Evolutionary conservation across 768 basidiomycete genomes (phyloP).

Genomic region (Auriscalpium orientale): DNA sequence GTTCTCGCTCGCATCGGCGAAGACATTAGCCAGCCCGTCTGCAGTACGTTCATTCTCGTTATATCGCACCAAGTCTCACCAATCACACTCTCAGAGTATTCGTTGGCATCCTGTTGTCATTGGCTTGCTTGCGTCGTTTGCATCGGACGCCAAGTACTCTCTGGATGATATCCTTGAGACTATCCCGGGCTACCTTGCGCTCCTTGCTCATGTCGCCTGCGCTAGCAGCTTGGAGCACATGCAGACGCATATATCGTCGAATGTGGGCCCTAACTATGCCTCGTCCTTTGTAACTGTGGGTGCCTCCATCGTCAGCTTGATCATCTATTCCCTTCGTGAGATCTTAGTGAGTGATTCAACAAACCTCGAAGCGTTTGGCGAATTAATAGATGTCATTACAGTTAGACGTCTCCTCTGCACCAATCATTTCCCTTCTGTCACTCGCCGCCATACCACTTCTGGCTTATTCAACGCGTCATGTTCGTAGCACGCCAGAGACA

Average conservation of each 20-base stretch:
- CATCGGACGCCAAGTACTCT: slow-evolving; percentile 44
- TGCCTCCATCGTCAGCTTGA: slow-evolving; percentile 53
- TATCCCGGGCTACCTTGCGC: slow-evolving; percentile 60
- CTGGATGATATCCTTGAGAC: slow-evolving; percentile 34
- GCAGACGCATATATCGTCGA: slow-evolving; percentile 46
- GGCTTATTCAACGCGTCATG: slow-evolving; percentile 54
- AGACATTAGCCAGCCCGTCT: slow-evolving; percentile 39
- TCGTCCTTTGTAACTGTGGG: slow-evolving; percentile 52
- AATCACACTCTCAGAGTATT: slow-evolving; percentile 32
- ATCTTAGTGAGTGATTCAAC: slow-evolving; percentile 39
- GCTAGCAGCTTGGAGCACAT: slow-evolving; percentile 61
- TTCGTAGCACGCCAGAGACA: slow-evolving; percentile 41
- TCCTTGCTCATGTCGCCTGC: slow-evolving; percentile 49
- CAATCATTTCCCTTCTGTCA: slow-evolving; percentile 48
- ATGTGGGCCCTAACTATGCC: slow-evolving; percentile 48
- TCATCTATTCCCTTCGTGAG: slow-evolving; percentile 55
- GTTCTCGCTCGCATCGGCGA: slow-evolving; percentile 63
- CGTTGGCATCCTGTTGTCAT: slow-evolving; percentile 38
- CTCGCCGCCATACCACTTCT: slow-evolving; percentile 55
- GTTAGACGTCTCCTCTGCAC: slow-evolving; percentile 31
- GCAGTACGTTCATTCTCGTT: slow-evolving; percentile 30
- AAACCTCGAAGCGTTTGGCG: not conserved
- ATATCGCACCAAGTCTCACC: not conserved
- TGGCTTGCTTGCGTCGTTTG: slow-evolving; percentile 48
- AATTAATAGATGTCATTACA: not conserved